Evolutionary conservation across 2,329 filamentous ascomycete genomes (phyloP).

Genomic region (Penicillium sp.): DNA sequence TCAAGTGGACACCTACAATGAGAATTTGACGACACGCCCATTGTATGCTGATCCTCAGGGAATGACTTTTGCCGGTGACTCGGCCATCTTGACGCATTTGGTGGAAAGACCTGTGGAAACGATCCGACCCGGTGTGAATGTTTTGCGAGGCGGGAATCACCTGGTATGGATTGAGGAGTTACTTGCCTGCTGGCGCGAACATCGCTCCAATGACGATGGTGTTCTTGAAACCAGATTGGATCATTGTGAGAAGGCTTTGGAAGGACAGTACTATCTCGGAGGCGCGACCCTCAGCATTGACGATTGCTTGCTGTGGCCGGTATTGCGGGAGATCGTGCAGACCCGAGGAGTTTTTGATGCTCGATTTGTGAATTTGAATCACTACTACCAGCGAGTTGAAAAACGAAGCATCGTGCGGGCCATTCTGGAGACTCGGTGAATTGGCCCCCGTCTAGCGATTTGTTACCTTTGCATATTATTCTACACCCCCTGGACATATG

Average conservation of each 20-base stretch:
- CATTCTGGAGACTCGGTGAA: conserved; percentile 25
- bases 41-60: conserved; percentile 32
- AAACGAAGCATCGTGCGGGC: conserved; percentile 39
- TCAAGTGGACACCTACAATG: conserved; percentile 12
- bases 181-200: conserved; percentile 30
- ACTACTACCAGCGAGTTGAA: conserved; percentile 40
- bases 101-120: conserved; percentile 20
- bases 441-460: background rate
- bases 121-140: conserved; percentile 27
- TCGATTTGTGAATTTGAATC: conserved; percentile 32
- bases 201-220: conserved; percentile 5
- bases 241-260: conserved; percentile 34
- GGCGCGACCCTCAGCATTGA: conserved; percentile 40
- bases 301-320: conserved; percentile 46
- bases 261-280: conserved; percentile 35
- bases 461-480: conserved; percentile 5
- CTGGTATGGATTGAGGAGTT: conserved; percentile 32
- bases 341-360: conserved; percentile 21
- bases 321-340: conserved; percentile 40
- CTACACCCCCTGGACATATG: conserved; percentile 13
- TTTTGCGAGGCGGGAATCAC: conserved; percentile 28
- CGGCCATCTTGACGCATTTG: conserved; percentile 34
- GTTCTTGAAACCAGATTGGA: conserved; percentile 21
- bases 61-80: conserved; percentile 28
- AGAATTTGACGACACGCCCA: conserved; percentile 13